phyloP scores from a whole-genome alignment of 805 yeast species.

The Pichia kluyveri region DNA sequence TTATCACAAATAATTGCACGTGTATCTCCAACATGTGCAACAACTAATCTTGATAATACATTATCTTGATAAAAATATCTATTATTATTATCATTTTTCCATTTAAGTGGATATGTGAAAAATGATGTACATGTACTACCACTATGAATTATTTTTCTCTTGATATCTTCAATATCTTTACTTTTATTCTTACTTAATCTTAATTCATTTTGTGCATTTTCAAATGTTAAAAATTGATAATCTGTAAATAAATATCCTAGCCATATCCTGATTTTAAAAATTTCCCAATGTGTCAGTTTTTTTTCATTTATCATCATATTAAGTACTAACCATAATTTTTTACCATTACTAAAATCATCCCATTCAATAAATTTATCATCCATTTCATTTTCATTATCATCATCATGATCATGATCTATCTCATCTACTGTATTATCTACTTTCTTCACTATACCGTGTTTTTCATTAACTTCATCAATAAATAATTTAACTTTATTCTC shows the following conservation, averaged over 20 bases:
- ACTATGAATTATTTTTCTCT: constrained; percentile 16
- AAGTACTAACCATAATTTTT: constrained; percentile 9
- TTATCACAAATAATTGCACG: constrained; percentile 78
- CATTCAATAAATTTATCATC: constrained; percentile 1
- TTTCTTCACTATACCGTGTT: not conserved
- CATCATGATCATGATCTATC: not conserved
- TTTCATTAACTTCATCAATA: constrained; percentile 4
- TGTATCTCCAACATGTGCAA: constrained; percentile 93
- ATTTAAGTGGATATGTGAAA: constrained; percentile 25
- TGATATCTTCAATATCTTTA: not conserved
- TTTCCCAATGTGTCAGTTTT: constrained; percentile 33
- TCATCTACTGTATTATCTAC: not conserved
- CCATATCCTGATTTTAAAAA: constrained; percentile 51
- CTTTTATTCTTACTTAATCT: not conserved
- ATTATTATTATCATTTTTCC: constrained; percentile 19
- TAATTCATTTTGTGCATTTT: constrained; percentile 15
- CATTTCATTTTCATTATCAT: not conserved
- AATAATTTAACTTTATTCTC: not conserved
- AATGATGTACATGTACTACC: constrained; percentile 30
- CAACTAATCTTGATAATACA: constrained; percentile 56
- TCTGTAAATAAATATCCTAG: constrained; percentile 61
- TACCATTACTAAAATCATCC: constrained; percentile 11
- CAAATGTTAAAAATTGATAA: constrained; percentile 39
- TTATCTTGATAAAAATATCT: constrained; percentile 54
- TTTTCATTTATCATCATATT: constrained; percentile 4